phyloP scores from a whole-genome alignment of 2,329 filamentous ascomycete species.

The Cyphellophora attinorum region DNA sequence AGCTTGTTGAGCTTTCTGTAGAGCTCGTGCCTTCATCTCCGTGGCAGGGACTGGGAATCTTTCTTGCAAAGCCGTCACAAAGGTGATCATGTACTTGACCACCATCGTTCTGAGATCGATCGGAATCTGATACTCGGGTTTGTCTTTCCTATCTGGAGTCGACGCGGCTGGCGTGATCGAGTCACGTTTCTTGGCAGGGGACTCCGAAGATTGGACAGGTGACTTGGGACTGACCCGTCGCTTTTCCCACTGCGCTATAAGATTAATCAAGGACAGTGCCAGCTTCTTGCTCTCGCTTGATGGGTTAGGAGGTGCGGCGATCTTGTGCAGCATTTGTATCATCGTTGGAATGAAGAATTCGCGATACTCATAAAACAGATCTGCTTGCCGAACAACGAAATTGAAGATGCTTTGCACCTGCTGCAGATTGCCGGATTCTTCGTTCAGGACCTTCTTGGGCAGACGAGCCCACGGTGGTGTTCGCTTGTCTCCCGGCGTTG shows the following conservation, averaged over 20 bases:
- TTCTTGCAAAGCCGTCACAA: constrained; percentile 83
- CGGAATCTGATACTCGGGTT: constrained; percentile 60
- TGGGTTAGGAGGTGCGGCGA: constrained; percentile 70
- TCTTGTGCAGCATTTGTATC: constrained; percentile 79
- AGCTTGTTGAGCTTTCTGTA: constrained; percentile 39
- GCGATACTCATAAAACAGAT: constrained; percentile 87
- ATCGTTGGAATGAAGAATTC: constrained; percentile 87
- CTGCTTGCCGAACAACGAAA: constrained; percentile 84
- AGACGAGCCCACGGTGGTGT: constrained; percentile 79
- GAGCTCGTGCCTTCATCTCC: constrained; percentile 16
- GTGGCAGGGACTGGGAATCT: constrained; percentile 68
- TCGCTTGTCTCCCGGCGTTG: constrained; percentile 58
- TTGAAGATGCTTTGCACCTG: constrained; percentile 97
- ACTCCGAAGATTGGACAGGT: constrained; percentile 37
- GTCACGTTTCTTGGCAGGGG: constrained; percentile 45
- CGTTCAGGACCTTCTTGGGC: constrained; percentile 79
- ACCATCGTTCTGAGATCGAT: constrained; percentile 63
- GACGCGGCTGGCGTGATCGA: constrained; percentile 44
- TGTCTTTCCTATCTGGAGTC: constrained; percentile 35
- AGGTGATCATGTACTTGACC: constrained; percentile 90
- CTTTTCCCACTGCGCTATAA: constrained; percentile 91
- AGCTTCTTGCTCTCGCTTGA: constrained; percentile 89
- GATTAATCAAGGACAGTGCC: constrained; percentile 77
- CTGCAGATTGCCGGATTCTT: constrained; percentile 89
- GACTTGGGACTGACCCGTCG: constrained; percentile 49